These are phyloP conservation scores for Zelopaecilomyces penicillatus DNA, from an alignment of 2,329 filamentous ascomycete species.

Conservation along the genomic window DNA sequence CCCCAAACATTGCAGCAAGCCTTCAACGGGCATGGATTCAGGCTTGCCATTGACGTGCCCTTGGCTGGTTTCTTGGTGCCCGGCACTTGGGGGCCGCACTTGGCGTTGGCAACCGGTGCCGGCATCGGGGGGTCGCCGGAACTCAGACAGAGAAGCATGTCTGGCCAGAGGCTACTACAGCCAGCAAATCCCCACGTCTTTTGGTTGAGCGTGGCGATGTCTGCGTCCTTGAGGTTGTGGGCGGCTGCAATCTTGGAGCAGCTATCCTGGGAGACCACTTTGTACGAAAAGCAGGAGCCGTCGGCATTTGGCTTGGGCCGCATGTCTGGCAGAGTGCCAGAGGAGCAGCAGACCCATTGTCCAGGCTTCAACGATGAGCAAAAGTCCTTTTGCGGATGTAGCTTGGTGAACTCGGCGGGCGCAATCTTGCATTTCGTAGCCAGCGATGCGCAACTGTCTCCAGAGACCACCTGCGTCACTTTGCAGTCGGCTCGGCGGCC, in stretches of 20 bases:
- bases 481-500: too few relatives aligned
- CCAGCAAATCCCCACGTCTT: constrained; percentile 23
- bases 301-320: constrained; percentile 18
- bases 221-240: not conserved
- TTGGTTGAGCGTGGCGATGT: constrained; percentile 14
- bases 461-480: constrained; percentile 3
- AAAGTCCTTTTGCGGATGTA: constrained; percentile 16
- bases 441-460: constrained; percentile 17
- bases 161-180: constrained; percentile 17
- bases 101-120: constrained; percentile 17
- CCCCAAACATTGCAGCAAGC: constrained; percentile 29
- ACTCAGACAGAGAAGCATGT: constrained; percentile 26
- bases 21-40: constrained; percentile 23
- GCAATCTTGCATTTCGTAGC: constrained; percentile 18
- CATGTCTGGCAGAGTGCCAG: constrained; percentile 19
- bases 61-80: constrained; percentile 17
- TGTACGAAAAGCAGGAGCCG: constrained; percentile 21
- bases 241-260: constrained; percentile 19
- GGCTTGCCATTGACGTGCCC: constrained; percentile 11
- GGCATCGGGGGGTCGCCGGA: constrained; percentile 27
- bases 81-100: constrained; percentile 26
- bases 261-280: constrained; percentile 15
- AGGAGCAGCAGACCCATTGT: constrained; percentile 23
- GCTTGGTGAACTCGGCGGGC: constrained; percentile 15
- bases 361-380: constrained; percentile 19